Conservation (phyloP, 352 stramenopile genomes). For the Phytophthora sp. region DNA sequence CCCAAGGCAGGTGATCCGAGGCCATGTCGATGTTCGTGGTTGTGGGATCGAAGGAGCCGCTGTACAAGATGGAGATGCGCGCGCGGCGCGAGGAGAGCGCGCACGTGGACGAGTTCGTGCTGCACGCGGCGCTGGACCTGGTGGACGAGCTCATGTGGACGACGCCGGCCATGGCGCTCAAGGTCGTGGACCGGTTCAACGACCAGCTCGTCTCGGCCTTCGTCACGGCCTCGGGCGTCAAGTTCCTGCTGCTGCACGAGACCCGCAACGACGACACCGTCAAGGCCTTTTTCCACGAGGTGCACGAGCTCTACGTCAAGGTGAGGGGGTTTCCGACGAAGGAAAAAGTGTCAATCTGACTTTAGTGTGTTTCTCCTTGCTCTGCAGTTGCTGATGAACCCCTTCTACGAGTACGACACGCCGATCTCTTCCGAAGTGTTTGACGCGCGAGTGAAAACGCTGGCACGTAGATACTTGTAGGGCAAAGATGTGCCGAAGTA, state of each 20-base stretch:
- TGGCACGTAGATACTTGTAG: constrained; percentile 91
- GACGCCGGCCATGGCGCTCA: constrained; percentile 93
- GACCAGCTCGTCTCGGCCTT: constrained; percentile 97
- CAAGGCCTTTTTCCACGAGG: constrained; percentile 96
- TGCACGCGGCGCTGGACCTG: constrained; percentile 97
- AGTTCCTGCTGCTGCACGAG: constrained; percentile 96
- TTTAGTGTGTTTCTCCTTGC: constrained; percentile 1
- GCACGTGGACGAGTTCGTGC: constrained; percentile 97
- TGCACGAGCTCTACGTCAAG: constrained; percentile 98
- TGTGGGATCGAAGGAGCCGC: constrained; percentile 84
- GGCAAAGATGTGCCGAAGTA: background rate
- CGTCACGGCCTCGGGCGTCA: constrained; percentile 95
- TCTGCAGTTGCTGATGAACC: constrained; percentile 94
- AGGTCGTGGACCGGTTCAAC: constrained; percentile 96
- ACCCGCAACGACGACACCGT: constrained; percentile 95
- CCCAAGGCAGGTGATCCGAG: too few relatives aligned
- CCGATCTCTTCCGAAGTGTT: constrained; percentile 94
- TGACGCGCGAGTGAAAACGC: constrained; percentile 90
- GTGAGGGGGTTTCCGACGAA: constrained; percentile 35
- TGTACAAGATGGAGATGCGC: constrained; percentile 90
- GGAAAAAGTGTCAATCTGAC: constrained; percentile 10
- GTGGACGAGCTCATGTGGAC: constrained; percentile 96
- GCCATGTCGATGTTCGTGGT: constrained; percentile 87
- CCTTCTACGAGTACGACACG: constrained; percentile 96
- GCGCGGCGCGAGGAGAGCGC: constrained; percentile 83